Percentiles rank a stretch among this genome's conserved stretches.
These are phyloP conservation scores for Aspergillus calidoustus DNA, from an alignment of 2,329 filamentous ascomycete species.

Conservation along the genomic window DNA sequence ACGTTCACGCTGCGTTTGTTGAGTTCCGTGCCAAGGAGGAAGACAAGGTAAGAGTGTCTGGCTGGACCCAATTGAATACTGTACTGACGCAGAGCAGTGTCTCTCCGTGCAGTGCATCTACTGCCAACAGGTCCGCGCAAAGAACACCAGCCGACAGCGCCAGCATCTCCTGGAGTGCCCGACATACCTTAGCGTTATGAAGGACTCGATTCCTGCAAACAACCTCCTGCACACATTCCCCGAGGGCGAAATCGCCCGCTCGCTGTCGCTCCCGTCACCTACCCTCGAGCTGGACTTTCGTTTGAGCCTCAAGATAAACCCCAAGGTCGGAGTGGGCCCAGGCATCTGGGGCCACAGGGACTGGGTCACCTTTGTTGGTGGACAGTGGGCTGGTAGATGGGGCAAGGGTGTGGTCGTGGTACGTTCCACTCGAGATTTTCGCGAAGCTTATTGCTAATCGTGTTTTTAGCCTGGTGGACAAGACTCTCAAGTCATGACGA, in stretches of 20 bases:
- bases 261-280: slow-evolving; percentile 52
- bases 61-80: background rate
- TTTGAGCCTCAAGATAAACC: slow-evolving; percentile 58
- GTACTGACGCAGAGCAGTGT: slow-evolving; percentile 37
- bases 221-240: slow-evolving; percentile 57
- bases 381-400: slow-evolving; percentile 58
- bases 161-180: slow-evolving; percentile 55
- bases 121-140: slow-evolving; percentile 55
- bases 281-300: slow-evolving; percentile 57
- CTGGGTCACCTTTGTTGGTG: slow-evolving; percentile 57
- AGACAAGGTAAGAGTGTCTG: slow-evolving; percentile 44
- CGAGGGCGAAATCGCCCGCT: slow-evolving; percentile 54
- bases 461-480: slow-evolving; percentile 52
- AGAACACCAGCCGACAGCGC: slow-evolving; percentile 56
- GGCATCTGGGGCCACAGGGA: slow-evolving; percentile 56
- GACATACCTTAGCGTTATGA: slow-evolving; percentile 57
- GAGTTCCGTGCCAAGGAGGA: slow-evolving; percentile 54
- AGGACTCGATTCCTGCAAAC: slow-evolving; percentile 57
- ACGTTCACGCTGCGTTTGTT: slow-evolving; percentile 55
- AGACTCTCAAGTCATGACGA: slow-evolving; percentile 55
- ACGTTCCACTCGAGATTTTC: slow-evolving; percentile 22
- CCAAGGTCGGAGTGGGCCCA: slow-evolving; percentile 52
- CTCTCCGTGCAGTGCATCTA: slow-evolving; percentile 56
- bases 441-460: slow-evolving; percentile 16
- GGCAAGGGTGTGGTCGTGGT: slow-evolving; percentile 57